Conservation (phyloP, 78 protist genomes). For the Planoprotostelium fungivorum region DNA sequence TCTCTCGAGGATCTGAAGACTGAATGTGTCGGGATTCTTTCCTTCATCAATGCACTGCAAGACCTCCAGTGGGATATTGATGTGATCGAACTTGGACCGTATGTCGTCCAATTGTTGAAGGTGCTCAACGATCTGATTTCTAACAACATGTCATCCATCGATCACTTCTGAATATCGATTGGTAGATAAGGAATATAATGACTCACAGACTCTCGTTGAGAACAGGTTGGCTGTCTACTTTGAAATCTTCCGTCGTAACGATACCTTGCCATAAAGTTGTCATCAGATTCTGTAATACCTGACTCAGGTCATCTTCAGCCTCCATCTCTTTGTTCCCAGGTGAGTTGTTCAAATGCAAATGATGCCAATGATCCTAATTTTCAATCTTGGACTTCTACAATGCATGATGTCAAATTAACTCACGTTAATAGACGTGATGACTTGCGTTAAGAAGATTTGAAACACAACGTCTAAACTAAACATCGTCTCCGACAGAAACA, state of each 20-base stretch:
- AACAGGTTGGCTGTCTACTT: background rate
- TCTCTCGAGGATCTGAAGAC: background rate
- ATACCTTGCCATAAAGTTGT: background rate
- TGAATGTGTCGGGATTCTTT: background rate
- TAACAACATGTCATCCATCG: background rate
- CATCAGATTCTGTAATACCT: background rate
- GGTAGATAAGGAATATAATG: background rate
- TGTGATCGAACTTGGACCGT: background rate
- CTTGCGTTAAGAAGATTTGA: no score
- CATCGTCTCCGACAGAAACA: background rate
- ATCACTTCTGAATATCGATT: background rate
- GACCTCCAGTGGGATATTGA: background rate
- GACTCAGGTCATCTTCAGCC: background rate
- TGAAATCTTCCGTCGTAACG: background rate
- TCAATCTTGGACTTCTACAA: background rate
- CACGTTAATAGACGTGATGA: no score
- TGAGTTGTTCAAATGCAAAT: background rate
- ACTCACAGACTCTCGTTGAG: background rate
- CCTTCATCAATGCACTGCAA: background rate
- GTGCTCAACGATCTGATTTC: background rate
- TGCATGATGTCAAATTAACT: no score
- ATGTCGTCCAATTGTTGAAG: background rate
- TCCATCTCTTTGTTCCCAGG: background rate
- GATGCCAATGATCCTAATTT: background rate
- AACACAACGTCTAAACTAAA: no score